Evolutionary conservation across 495 filamentous ascomycete genomes (phyloP).

Genomic region (Penicillium goetzii): DNA sequence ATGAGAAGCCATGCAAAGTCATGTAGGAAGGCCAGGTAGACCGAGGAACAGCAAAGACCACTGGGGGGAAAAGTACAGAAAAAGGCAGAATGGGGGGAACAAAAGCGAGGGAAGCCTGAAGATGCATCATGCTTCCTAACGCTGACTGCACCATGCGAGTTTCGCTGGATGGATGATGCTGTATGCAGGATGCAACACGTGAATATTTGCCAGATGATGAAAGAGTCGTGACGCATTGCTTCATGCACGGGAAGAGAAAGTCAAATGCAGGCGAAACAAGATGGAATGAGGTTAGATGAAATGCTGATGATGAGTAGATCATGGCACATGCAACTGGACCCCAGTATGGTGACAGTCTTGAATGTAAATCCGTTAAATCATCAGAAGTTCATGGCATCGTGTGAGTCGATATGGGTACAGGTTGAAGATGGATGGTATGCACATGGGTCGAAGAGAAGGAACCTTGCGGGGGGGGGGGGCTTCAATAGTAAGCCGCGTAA

Average conservation of each 20-base stretch:
- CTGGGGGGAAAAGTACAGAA: slow-evolving; percentile 23
- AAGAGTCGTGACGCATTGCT: slow-evolving; percentile 30
- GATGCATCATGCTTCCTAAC: slow-evolving; percentile 10
- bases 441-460: slow-evolving; percentile 13
- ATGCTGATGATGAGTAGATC: slow-evolving; percentile 35
- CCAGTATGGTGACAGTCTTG: slow-evolving; percentile 39
- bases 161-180: slow-evolving; percentile 20
- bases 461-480: too few relatives aligned
- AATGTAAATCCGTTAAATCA: slow-evolving; percentile 48
- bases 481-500: slow-evolving; percentile 42
- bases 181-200: slow-evolving; percentile 31
- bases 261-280: slow-evolving; percentile 20
- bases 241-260: slow-evolving; percentile 22
- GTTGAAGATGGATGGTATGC: slow-evolving; percentile 30
- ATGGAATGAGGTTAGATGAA: slow-evolving; percentile 21
- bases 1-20: slow-evolving; percentile 8
- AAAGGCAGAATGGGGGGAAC: slow-evolving; percentile 18
- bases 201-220: slow-evolving; percentile 17
- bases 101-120: slow-evolving; percentile 15
- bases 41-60: slow-evolving; percentile 12
- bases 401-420: slow-evolving; percentile 51
- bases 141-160: slow-evolving; percentile 21
- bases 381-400: slow-evolving; percentile 51
- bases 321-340: slow-evolving; percentile 38
- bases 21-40: slow-evolving; percentile 3